These are phyloP conservation scores for Trypanosomatidae sp. DNA, from an alignment of 208 protist species.

Conservation along the genomic window DNA sequence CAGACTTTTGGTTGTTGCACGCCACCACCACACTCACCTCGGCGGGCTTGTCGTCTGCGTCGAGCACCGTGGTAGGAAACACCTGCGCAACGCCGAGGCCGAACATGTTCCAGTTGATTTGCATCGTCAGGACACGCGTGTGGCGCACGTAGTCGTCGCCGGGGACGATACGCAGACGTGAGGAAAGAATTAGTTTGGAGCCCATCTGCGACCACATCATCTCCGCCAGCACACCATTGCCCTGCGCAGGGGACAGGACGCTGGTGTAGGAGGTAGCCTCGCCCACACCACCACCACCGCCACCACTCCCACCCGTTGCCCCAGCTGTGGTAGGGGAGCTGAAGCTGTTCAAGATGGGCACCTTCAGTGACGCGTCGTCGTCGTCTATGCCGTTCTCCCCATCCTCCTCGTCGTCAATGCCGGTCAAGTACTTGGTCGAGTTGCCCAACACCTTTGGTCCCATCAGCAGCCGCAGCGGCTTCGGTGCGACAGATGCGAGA, in stretches of 20 bases:
- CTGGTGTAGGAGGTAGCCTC: conserved; percentile 13
- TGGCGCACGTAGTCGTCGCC: conserved; percentile 51
- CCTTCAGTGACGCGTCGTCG: not conserved
- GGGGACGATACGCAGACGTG: conserved; percentile 34
- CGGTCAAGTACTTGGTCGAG: conserved; percentile 11
- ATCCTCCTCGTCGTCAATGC: conserved; percentile 13
- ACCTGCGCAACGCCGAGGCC: conserved; percentile 61
- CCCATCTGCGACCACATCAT: conserved; percentile 66
- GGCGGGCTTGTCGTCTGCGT: conserved; percentile 31
- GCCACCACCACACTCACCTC: conserved; percentile 33
- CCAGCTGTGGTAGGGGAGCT: not conserved
- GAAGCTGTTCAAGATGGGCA: too few species aligned
- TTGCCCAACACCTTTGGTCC: conserved; percentile 16
- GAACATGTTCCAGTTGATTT: conserved; percentile 73
- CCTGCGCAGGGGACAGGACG: conserved; percentile 34
- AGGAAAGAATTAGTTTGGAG: conserved; percentile 43
- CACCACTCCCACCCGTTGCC: too few species aligned
- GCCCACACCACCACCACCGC: too few species aligned
- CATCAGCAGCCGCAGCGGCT: conserved; percentile 34
- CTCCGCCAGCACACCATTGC: conserved; percentile 50
- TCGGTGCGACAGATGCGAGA: conserved; percentile 35
- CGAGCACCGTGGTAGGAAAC: conserved; percentile 39
- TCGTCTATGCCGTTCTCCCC: not conserved
- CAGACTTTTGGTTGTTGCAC: conserved; percentile 44
- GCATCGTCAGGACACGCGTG: conserved; percentile 36